Base-by-base conservation (phyloP, 2,329 filamentous ascomycete genomes). In the Aspergillus intermedius region DNA sequence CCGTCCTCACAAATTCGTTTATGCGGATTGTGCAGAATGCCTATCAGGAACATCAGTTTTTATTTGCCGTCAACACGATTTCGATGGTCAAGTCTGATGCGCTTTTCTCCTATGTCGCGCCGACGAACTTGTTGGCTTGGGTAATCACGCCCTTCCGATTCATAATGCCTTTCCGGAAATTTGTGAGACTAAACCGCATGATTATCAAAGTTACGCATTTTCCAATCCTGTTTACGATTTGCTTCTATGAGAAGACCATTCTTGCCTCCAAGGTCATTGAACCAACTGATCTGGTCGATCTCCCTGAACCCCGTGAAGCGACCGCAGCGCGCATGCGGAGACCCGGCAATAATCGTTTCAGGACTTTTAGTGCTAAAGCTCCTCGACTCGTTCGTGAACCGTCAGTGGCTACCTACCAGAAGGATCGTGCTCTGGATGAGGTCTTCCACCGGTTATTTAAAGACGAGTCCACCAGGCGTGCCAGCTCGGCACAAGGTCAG, bases 21-120 rank as follows among this genome's bases (percentile, higher is more conserved):
- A 95, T 94, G 86, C 83, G 86, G 1, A 91, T 96, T 63, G 88
- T 93, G 2, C 89, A 89, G 45, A 96, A 96, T 63, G 90, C 91
- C 6, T 88, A 89, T 47, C 87, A 96, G 65, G 91, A 96, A 69
- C 91, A 96, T 59, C 82, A 84, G 55, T 96, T 95, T 64, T 72
- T 96, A 2, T 96, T 97, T 62, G 91, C 91, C 0, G 90, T 97
- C 66, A 97, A 96, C 64, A 94, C 91, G 4, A 95, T 96, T 44
- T 94, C 89, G 4, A 94, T 95, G 88, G 91, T 96, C 56, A 97
- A 96, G 68, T 95, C 93, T n/a, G 91, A 97, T 65, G 87, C 90
- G 0, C 75, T 96, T 0, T 97, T 97, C 74, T 94, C 89, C 3
- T 96, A 96, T 64, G 81, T 96, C 52, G 87, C 91, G 1, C 91